phyloP scores from a whole-genome alignment of 2,329 filamentous ascomycete species.

The Fusarium nygamai region DNA sequence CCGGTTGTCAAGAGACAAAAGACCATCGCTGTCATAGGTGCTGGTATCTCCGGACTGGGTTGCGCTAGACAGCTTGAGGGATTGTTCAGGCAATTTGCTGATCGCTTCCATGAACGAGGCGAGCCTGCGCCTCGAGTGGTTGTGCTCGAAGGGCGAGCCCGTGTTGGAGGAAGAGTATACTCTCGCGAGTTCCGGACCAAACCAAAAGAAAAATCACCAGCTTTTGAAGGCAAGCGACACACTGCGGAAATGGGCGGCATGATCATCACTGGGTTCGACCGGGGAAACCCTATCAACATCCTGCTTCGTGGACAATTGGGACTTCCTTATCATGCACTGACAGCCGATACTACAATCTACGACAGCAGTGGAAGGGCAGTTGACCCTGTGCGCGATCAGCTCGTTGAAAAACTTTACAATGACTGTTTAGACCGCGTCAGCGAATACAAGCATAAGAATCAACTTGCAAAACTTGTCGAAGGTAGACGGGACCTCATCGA shows the following conservation, averaged over 20 bases:
- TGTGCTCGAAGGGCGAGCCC: constrained; percentile 84
- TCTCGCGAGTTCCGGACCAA: constrained; percentile 76
- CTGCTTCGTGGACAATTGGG: constrained; percentile 91
- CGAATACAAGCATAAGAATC: constrained; percentile 84
- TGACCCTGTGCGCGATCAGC: constrained; percentile 78
- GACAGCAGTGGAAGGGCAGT: constrained; percentile 83
- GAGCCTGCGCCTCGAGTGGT: constrained; percentile 79
- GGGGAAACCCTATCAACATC: constrained; percentile 92
- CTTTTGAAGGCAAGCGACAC: constrained; percentile 68
- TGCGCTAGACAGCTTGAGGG: constrained; percentile 91
- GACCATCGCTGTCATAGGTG: constrained; percentile 87
- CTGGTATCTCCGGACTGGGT: constrained; percentile 91
- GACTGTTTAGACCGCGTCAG: constrained; percentile 93
- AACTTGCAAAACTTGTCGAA: constrained; percentile 76
- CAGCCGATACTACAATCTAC: constrained; percentile 86
- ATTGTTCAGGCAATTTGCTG: constrained; percentile 82
- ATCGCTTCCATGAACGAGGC: constrained; percentile 70
- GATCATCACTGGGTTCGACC: constrained; percentile 96
- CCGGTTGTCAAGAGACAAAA: constrained; percentile 62
- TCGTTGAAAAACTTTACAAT: constrained; percentile 93
- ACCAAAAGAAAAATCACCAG: constrained; percentile 60
- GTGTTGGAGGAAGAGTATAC: constrained; percentile 92
- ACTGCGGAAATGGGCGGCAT: constrained; percentile 98
- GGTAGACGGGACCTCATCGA: constrained; percentile 86
- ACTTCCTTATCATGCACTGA: constrained; percentile 84